Percentiles rank a stretch among this genome's conserved stretches.
Evolutionary conservation across 805 yeast species (phyloP).

Genomic region (Gaillardinia entomophila): DNA sequence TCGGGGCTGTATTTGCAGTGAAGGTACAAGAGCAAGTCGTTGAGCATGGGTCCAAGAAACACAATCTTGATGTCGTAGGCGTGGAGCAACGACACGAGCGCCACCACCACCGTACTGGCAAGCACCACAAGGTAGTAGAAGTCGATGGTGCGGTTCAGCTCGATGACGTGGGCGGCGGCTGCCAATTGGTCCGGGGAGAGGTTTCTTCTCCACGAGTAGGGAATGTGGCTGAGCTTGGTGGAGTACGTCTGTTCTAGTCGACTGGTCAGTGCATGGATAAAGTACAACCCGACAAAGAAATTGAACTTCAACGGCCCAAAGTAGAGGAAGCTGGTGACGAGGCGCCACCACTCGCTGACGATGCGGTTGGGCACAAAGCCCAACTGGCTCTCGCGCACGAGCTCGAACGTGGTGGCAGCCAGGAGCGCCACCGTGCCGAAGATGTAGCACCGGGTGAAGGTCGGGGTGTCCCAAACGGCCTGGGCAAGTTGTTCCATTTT

Average conservation of each 20-base stretch:
- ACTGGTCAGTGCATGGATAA: constrained; percentile 5
- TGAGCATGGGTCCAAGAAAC: constrained; percentile 8
- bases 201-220: constrained; percentile 4
- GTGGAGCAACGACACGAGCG: constrained; percentile 2
- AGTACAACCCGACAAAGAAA: constrained; percentile 5
- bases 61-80: constrained; percentile 2
- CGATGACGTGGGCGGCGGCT: constrained; percentile 2
- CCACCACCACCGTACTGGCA: constrained; percentile 4
- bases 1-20: constrained; percentile 9
- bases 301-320: constrained; percentile 8
- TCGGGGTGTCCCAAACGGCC: constrained; percentile 1
- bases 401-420: constrained; percentile 5
- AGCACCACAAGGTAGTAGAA: constrained; percentile 8
- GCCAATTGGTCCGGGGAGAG: constrained; percentile 3
- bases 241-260: constrained; percentile 6
- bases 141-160: constrained; percentile 5
- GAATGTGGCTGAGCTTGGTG: constrained; percentile 5
- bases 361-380: constrained; percentile 6
- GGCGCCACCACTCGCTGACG: constrained; percentile 11
- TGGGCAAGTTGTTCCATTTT: background rate
- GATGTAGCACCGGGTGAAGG: constrained; percentile 6
- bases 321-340: constrained; percentile 8
- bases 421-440: constrained; percentile 6
- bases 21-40: constrained; percentile 7
- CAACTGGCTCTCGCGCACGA: constrained; percentile 5